Conservation (phyloP, 495 filamentous ascomycete genomes). For the Penicillium turbatum region DNA sequence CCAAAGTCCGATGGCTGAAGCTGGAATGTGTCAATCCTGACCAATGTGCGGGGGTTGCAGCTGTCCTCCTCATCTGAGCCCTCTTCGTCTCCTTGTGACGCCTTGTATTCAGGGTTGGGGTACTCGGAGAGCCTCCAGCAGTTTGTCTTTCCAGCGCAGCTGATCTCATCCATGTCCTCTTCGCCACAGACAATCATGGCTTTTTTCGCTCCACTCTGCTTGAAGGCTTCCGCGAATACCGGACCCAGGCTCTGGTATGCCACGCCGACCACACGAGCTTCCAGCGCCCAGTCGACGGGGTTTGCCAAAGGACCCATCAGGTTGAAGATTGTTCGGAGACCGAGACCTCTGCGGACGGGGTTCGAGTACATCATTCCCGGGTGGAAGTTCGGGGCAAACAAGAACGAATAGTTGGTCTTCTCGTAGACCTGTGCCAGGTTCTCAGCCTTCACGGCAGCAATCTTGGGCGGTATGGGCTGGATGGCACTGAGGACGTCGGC, state of each 20-base stretch:
- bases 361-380: conserved; percentile 86
- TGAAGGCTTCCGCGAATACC: conserved; percentile 81
- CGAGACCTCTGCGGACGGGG: conserved; percentile 74
- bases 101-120: conserved; percentile 40
- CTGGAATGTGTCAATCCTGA: conserved; percentile 67
- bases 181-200: conserved; percentile 89
- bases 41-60: conserved; percentile 35
- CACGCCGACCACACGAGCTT: conserved; percentile 88
- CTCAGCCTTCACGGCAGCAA: conserved; percentile 64
- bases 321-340: conserved; percentile 95
- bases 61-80: conserved; percentile 40
- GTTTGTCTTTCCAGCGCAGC: conserved; percentile 76
- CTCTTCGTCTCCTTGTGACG: conserved; percentile 25
- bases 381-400: conserved; percentile 96
- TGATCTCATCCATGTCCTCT: conserved; percentile 94
- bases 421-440: conserved; percentile 68
- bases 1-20: conserved; percentile 82
- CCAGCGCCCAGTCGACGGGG: conserved; percentile 72
- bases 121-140: conserved; percentile 76
- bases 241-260: conserved; percentile 79
- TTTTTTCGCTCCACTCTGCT: conserved; percentile 70
- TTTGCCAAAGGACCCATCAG: conserved; percentile 89
- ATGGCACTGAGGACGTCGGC: conserved; percentile 82
- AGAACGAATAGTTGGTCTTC: conserved; percentile 83
- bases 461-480: conserved; percentile 62